Percentiles rank a stretch among this genome's conserved stretches.
These are phyloP conservation scores for Melampsora larici-populina DNA, from an alignment of 1,284 basidiomycete species.

Conservation along the genomic window DNA sequence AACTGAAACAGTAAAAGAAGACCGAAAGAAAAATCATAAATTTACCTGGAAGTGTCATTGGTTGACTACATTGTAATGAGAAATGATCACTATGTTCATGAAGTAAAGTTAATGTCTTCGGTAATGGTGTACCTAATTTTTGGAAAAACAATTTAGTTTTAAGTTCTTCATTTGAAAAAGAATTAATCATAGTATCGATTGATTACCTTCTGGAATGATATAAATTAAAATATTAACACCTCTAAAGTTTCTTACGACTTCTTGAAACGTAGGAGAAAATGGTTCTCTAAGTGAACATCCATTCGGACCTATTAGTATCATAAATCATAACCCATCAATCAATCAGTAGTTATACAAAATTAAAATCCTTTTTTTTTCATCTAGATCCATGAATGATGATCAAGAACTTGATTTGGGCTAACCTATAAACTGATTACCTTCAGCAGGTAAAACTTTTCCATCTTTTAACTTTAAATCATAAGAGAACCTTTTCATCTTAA, in stretches of 20 bases:
- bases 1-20: background rate
- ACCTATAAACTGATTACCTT: conserved; percentile 31
- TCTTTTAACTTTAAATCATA: conserved; percentile 37
- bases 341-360: background rate
- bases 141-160: background rate
- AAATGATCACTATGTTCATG: conserved; percentile 43
- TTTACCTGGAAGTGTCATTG: conserved; percentile 32
- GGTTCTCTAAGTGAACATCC: conserved; percentile 41
- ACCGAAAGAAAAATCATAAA: background rate
- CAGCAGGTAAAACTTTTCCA: conserved; percentile 35
- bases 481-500: conserved; percentile 28
- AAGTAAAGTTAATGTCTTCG: conserved; percentile 32
- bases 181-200: too few species aligned
- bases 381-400: too few species aligned
- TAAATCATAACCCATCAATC: background rate
- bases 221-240: conserved; percentile 38
- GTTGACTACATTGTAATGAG: conserved; percentile 39
- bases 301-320: conserved; percentile 38
- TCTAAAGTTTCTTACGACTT: conserved; percentile 41
- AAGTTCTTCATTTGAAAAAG: too few species aligned
- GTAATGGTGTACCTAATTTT: conserved; percentile 10
- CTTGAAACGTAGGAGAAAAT: conserved; percentile 42
- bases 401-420: too few species aligned
- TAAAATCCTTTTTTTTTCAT: too few species aligned
- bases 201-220: conserved; percentile 34